phyloP scores from a whole-genome alignment of 2,329 filamentous ascomycete genomes.

The Periconia sp. region DNA sequence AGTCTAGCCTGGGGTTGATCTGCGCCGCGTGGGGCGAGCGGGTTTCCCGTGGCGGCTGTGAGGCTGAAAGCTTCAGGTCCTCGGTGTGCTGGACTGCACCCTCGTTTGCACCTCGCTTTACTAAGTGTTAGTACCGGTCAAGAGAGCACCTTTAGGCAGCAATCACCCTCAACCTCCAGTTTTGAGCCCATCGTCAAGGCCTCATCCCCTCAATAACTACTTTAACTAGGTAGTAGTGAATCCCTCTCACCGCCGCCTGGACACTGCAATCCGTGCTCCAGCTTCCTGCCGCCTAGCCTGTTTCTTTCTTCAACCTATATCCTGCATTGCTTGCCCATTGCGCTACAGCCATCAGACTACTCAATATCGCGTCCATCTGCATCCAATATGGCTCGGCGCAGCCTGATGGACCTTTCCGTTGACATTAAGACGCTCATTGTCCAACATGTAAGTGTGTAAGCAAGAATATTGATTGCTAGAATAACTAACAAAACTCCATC shows the following conservation, averaged over 20 bases:
- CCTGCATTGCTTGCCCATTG: not conserved
- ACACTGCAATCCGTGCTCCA: not conserved
- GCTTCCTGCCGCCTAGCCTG: no score
- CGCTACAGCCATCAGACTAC: not conserved
- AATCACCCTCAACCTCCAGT: not conserved
- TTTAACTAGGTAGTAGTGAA: no score
- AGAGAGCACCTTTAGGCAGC: not conserved
- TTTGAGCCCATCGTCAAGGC: not conserved
- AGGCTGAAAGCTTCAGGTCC: not conserved
- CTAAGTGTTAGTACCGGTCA: not conserved
- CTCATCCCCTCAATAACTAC: not conserved
- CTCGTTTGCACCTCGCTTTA: not conserved
- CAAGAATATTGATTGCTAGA: not conserved
- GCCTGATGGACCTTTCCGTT: constrained; percentile 39
- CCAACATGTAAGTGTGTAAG: constrained; percentile 32
- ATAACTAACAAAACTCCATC: constrained; percentile 1
- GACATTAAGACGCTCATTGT: constrained; percentile 45
- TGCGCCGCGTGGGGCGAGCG: not conserved
- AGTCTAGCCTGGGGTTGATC: not conserved
- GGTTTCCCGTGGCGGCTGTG: not conserved
- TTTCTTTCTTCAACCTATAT: no score
- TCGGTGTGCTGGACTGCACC: no score
- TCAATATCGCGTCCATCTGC: not conserved
- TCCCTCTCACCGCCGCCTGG: not conserved
- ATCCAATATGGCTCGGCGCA: constrained; percentile 27